Conservation (phyloP, 2,329 filamentous ascomycete genomes). For the Neurospora sp. region DNA sequence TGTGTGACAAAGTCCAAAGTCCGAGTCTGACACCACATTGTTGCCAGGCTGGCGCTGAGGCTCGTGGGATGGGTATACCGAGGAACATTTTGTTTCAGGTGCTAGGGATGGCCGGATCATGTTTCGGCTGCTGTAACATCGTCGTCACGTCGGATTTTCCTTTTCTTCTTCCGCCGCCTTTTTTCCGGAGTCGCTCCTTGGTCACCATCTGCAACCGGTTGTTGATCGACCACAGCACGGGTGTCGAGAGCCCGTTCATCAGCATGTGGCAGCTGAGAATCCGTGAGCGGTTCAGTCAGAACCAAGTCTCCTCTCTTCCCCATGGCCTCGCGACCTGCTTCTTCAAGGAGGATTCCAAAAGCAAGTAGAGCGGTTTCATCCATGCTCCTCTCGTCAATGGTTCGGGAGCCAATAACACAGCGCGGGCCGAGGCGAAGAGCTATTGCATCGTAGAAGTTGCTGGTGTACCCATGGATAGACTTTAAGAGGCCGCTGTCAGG, state of each 20-base stretch:
- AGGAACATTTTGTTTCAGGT: background rate
- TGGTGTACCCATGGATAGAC: conserved; percentile 57
- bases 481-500: conserved; percentile 62
- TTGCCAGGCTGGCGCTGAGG: background rate
- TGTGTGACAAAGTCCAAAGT: background rate
- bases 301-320: conserved; percentile 59
- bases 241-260: background rate
- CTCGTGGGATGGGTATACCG: background rate
- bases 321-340: conserved; percentile 50
- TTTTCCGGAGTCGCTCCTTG: conserved; percentile 3
- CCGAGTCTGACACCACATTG: background rate
- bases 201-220: background rate
- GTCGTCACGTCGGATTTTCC: background rate
- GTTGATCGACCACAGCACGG: background rate
- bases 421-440: conserved; percentile 7
- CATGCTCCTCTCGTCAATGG: conserved; percentile 50
- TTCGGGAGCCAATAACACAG: conserved; percentile 16
- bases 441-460: conserved; percentile 51
- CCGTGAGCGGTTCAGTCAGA: conserved; percentile 42
- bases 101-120: background rate
- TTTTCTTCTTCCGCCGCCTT: conserved; percentile 4
- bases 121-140: background rate
- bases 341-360: conserved; percentile 65
- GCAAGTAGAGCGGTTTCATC: conserved; percentile 71
- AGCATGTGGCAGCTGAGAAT: background rate